Base-by-base conservation (phyloP, 768 basidiomycete genomes). In the Filobasidium wieringae region DNA sequence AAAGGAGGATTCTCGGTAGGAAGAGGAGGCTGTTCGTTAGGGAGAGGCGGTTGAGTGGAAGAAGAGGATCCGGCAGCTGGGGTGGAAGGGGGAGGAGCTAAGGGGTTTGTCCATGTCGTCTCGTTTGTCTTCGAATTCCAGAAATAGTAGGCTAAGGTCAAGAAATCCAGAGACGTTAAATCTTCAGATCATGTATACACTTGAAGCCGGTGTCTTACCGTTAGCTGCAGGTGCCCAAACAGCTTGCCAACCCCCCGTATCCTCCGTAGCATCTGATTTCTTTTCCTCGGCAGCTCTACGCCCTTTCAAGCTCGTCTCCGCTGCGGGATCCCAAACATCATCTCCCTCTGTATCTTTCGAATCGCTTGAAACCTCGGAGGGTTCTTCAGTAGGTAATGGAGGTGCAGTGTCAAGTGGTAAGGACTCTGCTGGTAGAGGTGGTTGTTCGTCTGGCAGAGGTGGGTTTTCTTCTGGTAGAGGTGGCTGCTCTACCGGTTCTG, bases 41-140 rank as follows among this genome's bases (percentile, higher is more conserved):
- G 57, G 22, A 53, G 29, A 4, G 53, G 33, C 22, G 52, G 40
- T 34, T 33, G 53, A 15, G 52, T 2, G 26, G 65, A 57, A 32
- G 58, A 31, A 45, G 43, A 19, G 3, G 63, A 5, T 55, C 52
- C 26, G 30, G 41, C 32, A 7, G 43, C 9, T 12, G 41, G 31
- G 1, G 56, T 37, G 4, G 63, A 33, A 14, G 62, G 8, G 4
- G 62, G 15, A 3, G 67, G 63, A 26, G 62, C 63, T 14, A 73
- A 61, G 15, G 72, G 72, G 51, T 73, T 73, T 43, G 65, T 68
- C 72, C 72, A 73, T 59, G 70, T 69, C 9, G 69, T 68, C 55
- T 67, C 68, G 54, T 66, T 64, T 17, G 68, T 68, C 9, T 54
- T 52, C 14, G 67, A 58, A 54, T 73, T 73, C 72, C 72, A 73